These are phyloP conservation scores for Wilhelminamyces savonicus DNA, from an alignment of 805 yeast genomes.

Conservation along the genomic window DNA sequence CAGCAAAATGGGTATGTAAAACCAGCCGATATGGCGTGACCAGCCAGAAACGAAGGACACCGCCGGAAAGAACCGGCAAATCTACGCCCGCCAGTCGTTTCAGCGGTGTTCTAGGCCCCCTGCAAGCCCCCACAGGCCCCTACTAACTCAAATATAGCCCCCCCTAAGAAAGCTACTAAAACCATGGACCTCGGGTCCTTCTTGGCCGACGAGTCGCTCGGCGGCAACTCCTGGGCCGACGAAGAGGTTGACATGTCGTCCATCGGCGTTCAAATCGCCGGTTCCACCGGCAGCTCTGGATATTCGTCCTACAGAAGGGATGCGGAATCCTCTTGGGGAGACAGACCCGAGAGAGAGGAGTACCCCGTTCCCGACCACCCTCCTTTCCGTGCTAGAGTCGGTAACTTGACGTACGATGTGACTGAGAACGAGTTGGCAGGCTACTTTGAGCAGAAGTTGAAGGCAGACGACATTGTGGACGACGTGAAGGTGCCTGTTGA, in stretches of 20 bases:
- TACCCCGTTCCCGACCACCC: slow-evolving; percentile 86
- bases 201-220: slow-evolving; percentile 68
- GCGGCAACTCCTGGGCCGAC: slow-evolving; percentile 81
- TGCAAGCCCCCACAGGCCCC: too few species aligned
- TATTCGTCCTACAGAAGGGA: slow-evolving; percentile 2
- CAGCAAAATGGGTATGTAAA: too few species aligned
- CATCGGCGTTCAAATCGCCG: slow-evolving; percentile 44
- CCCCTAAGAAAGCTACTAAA: too few species aligned
- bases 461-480: slow-evolving; percentile 44
- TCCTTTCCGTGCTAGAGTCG: slow-evolving; percentile 87
- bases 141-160: too few species aligned
- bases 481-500: slow-evolving; percentile 74
- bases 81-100: too few species aligned
- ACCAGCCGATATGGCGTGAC: too few species aligned
- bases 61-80: too few species aligned
- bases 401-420: slow-evolving; percentile 79
- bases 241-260: slow-evolving; percentile 68
- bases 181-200: slow-evolving; percentile 87
- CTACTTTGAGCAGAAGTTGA: slow-evolving; percentile 56
- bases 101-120: too few species aligned
- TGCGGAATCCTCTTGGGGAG: slow-evolving; percentile 1
- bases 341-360: slow-evolving; percentile 48
- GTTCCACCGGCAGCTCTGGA: slow-evolving; percentile 6
- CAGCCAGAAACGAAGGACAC: too few species aligned
- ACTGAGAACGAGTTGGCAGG: slow-evolving; percentile 56